Conservation (phyloP, 2,329 filamentous ascomycete genomes). For the Alternaria conjuncta region DNA sequence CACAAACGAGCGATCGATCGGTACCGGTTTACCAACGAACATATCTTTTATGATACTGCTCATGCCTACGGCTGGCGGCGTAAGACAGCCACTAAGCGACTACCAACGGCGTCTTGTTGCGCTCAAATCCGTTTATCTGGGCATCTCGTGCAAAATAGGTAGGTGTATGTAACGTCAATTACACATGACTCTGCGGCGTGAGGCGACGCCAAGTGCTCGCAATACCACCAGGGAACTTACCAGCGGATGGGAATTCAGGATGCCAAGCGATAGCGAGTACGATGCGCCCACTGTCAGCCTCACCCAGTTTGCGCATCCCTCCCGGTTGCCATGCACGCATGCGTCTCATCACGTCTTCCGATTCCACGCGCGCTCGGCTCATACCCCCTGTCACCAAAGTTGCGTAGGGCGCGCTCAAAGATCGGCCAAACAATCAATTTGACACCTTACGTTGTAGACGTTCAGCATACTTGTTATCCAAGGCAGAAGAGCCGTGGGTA, state of each 20-base stretch:
- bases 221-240: neutral
- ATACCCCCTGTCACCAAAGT: neutral
- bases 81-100: neutral
- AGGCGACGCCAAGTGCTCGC: neutral
- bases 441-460: neutral
- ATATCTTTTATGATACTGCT: neutral
- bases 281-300: neutral
- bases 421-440: neutral
- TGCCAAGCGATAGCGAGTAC: neutral
- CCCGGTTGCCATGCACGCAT: neutral
- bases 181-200: neutral
- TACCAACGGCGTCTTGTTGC: neutral
- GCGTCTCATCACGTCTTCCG: neutral
- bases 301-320: neutral
- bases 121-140: neutral
- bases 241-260: neutral
- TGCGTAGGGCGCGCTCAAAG: neutral
- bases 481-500: neutral
- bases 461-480: neutral
- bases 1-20: neutral
- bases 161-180: neutral
- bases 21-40: neutral
- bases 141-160: neutral
- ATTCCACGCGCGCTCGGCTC: neutral
- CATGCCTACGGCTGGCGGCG: neutral